Conservation (phyloP, 768 basidiomycete species). For the Psilocybe tampanensis region DNA sequence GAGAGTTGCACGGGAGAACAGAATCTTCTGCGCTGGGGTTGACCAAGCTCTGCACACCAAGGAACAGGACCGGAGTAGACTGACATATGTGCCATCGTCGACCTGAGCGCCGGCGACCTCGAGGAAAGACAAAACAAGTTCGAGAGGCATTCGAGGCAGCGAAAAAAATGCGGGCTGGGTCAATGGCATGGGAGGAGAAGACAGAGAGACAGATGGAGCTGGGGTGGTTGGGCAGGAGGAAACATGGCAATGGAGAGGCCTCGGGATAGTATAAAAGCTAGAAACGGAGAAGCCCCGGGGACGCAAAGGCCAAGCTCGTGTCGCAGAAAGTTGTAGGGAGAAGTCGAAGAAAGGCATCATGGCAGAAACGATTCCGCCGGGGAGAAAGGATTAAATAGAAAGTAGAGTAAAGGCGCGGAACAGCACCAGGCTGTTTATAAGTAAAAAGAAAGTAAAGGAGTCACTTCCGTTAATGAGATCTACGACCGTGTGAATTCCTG, state of each 20-base stretch:
- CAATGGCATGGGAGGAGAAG: constrained; percentile 20
- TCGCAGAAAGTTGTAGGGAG: constrained; percentile 28
- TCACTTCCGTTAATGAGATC: constrained; percentile 21
- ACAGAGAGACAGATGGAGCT: constrained; percentile 19
- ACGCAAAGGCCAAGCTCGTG: constrained; percentile 22
- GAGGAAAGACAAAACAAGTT: constrained; percentile 64
- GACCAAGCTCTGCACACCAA: constrained; percentile 74
- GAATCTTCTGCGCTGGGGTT: constrained; percentile 58
- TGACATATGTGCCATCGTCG: constrained; percentile 34
- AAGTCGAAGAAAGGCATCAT: constrained; percentile 34
- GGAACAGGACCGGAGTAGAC: constrained; percentile 53
- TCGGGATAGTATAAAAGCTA: constrained; percentile 25
- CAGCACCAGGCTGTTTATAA: constrained; percentile 21
- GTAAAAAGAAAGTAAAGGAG: constrained; percentile 13
- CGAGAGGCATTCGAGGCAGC: constrained; percentile 50
- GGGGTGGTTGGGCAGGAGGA: constrained; percentile 30
- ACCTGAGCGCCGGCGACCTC: constrained; percentile 52
- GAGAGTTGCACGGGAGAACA: constrained; percentile 62
- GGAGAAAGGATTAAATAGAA: constrained; percentile 7
- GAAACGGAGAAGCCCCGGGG: constrained; percentile 19
- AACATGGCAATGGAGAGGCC: constrained; percentile 38
- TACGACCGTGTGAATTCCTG: constrained; percentile 17
- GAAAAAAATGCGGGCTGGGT: constrained; percentile 3
- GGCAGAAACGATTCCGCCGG: constrained; percentile 13
- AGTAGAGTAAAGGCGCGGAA: constrained; percentile 15